Evolutionary conservation across 257 asterid genomes (phyloP).

Genomic region (Gentiana straminea): DNA sequence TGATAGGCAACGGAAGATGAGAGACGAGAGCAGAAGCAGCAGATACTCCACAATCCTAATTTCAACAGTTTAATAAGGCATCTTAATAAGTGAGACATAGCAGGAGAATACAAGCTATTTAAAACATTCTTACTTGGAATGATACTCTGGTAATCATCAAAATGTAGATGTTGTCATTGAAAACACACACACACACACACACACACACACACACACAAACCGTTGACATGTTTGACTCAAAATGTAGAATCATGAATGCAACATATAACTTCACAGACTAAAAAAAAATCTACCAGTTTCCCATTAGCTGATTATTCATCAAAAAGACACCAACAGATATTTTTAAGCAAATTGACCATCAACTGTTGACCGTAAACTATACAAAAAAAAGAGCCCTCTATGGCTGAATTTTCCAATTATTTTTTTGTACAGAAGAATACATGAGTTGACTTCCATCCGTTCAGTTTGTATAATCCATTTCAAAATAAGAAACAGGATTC

Average conservation of each 20-base stretch:
- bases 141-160: not conserved
- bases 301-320: too few relatives aligned
- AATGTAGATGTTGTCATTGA: not conserved
- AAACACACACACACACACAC: not conserved
- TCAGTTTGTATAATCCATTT: not conserved
- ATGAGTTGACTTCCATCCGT: not conserved
- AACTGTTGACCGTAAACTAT: not conserved
- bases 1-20: slow-evolving; percentile 53
- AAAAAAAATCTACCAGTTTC: too few relatives aligned
- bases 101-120: not conserved
- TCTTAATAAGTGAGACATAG: slow-evolving; percentile 11
- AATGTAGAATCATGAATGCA: too few relatives aligned
- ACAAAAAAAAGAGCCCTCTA: not conserved
- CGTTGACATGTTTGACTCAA: not conserved
- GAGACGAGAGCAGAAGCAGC: slow-evolving; percentile 47
- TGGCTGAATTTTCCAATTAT: not conserved
- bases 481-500: not conserved
- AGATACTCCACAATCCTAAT: slow-evolving; percentile 58
- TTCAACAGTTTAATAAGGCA: slow-evolving; percentile 13
- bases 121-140: not conserved
- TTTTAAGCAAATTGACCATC: too few relatives aligned
- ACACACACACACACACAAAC: not conserved
- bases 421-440: not conserved
- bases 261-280: too few relatives aligned
- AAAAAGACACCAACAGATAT: too few relatives aligned